phyloP scores from a whole-genome alignment of 2,329 filamentous ascomycete genomes.

The Botryotinia calthae region DNA sequence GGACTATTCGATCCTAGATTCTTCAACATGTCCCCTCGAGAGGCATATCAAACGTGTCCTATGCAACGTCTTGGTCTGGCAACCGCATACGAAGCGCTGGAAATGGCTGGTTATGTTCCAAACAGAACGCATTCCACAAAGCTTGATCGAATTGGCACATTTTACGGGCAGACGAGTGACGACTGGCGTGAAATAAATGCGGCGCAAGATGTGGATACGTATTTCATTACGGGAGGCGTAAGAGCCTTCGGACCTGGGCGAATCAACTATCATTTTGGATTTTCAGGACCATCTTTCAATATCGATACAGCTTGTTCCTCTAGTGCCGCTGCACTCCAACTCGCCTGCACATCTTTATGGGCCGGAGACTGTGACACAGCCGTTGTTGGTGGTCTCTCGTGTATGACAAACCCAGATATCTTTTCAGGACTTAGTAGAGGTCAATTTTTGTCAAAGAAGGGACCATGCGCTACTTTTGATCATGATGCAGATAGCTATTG shows the following conservation, averaged over 20 bases:
- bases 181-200: conserved; percentile 38
- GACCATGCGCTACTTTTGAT: conserved; percentile 50
- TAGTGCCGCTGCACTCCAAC: conserved; percentile 41
- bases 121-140: conserved; percentile 37
- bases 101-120: conserved; percentile 72
- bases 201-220: conserved; percentile 37
- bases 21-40: conserved; percentile 83
- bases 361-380: conserved; percentile 37
- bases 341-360: conserved; percentile 36
- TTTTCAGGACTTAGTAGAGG: conserved; percentile 37
- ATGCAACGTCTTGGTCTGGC: conserved; percentile 75
- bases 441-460: conserved; percentile 39
- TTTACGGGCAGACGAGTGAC: conserved; percentile 38
- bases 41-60: conserved; percentile 77
- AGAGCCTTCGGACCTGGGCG: conserved; percentile 39
- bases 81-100: conserved; percentile 77
- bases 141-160: conserved; percentile 45
- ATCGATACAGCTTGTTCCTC: conserved; percentile 46
- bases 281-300: conserved; percentile 43
- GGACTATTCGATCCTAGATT: conserved; percentile 79
- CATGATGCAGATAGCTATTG: conserved; percentile 53
- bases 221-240: conserved; percentile 37
- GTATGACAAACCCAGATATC: conserved; percentile 37
- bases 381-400: conserved; percentile 36
- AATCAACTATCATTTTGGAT: conserved; percentile 45